phyloP scores from a whole-genome alignment of 1,284 basidiomycete genomes.

The Psilocybe mexicana region DNA sequence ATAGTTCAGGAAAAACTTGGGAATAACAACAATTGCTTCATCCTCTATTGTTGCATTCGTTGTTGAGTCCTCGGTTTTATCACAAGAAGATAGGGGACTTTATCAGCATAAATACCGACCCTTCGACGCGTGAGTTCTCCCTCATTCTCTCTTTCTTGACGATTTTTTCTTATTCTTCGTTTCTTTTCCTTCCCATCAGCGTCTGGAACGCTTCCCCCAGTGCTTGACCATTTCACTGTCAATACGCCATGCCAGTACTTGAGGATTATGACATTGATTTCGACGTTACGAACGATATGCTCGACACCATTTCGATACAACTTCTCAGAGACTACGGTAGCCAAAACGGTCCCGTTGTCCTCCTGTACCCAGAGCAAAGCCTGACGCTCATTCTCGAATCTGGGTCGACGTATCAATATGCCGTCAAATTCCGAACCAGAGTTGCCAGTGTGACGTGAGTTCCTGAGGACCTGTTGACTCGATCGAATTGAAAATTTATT shows the following conservation, averaged over 20 bases:
- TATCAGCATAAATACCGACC: slow-evolving; percentile 8
- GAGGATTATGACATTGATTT: slow-evolving; percentile 64
- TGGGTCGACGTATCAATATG: slow-evolving; percentile 67
- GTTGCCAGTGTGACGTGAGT: slow-evolving; percentile 71
- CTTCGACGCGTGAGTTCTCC: slow-evolving; percentile 1
- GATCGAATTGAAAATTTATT: background rate
- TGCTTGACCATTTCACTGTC: slow-evolving; percentile 2
- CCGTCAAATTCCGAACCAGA: slow-evolving; percentile 61
- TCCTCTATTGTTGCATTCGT: slow-evolving; percentile 7
- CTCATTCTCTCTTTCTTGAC: slow-evolving; percentile 9
- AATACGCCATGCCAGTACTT: slow-evolving; percentile 38
- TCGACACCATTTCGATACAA: slow-evolving; percentile 63
- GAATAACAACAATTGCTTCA: background rate
- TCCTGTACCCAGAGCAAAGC: slow-evolving; percentile 63
- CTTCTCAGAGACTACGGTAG: slow-evolving; percentile 64
- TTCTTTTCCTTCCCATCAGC: slow-evolving; percentile 15
- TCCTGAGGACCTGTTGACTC: slow-evolving; percentile 7
- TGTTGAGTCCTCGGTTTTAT: background rate
- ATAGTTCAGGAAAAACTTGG: slow-evolving; percentile 11
- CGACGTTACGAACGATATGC: slow-evolving; percentile 69
- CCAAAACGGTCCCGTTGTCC: slow-evolving; percentile 51
- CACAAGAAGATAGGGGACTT: slow-evolving; percentile 6
- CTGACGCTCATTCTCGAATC: slow-evolving; percentile 68
- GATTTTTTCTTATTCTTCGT: slow-evolving; percentile 18
- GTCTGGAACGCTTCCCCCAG: slow-evolving; percentile 25